Percentiles rank a stretch among this genome's conserved stretches.
Conservation (phyloP, 768 basidiomycete species). For the Rhodotorula babjevae region DNA sequence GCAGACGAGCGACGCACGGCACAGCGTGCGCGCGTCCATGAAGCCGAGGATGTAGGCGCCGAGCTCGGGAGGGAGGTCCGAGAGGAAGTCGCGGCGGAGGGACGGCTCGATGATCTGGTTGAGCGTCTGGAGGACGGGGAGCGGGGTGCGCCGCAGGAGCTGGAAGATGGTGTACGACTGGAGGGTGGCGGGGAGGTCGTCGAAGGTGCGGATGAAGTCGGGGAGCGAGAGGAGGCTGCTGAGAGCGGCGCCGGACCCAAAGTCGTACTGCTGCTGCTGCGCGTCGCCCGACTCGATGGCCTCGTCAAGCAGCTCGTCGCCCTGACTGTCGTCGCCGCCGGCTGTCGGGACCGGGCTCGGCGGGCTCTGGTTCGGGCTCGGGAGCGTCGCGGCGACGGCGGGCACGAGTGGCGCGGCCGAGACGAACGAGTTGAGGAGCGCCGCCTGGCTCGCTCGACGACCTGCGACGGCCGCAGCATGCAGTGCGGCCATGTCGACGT, state of each 20-base stretch:
- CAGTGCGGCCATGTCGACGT: not conserved
- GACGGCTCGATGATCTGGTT: constrained; percentile 84
- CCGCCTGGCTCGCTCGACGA: not conserved
- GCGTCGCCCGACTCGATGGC: not conserved
- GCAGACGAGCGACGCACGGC: constrained; percentile 81
- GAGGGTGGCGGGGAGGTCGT: constrained; percentile 67
- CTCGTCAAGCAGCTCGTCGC: constrained; percentile 1
- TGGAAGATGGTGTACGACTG: constrained; percentile 93
- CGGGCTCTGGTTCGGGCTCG: constrained; percentile 33
- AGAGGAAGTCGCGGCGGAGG: constrained; percentile 88
- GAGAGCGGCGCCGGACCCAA: constrained; percentile 48
- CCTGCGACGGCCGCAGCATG: not conserved
- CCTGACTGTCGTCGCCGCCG: constrained; percentile 24
- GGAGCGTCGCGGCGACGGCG: not conserved
- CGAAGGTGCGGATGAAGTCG: constrained; percentile 73
- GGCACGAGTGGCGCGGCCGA: not conserved
- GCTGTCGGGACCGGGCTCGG: constrained; percentile 27
- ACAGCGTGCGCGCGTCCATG: constrained; percentile 74
- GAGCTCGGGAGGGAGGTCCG: constrained; percentile 84
- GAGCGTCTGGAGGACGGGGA: constrained; percentile 82
- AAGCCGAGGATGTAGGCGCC: constrained; percentile 80
- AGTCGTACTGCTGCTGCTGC: constrained; percentile 13
- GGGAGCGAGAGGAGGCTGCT: constrained; percentile 83
- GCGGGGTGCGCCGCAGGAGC: constrained; percentile 81
- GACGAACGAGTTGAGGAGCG: not conserved